Evolutionary conservation across 1,284 basidiomycete species (phyloP).

Genomic region (Ustilago shanxiensis): DNA sequence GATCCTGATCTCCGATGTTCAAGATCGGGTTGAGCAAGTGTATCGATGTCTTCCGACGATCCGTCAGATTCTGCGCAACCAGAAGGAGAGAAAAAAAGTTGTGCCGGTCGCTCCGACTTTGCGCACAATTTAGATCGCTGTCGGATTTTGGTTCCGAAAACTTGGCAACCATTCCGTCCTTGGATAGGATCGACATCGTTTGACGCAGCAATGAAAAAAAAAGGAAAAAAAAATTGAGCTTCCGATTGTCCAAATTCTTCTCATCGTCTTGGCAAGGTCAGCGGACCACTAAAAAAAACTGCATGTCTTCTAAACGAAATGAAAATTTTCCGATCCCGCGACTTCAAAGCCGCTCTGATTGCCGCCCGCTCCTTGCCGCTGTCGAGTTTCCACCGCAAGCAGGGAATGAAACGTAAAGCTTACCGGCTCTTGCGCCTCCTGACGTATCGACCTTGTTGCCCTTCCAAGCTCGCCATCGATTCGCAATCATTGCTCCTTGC

Average conservation of each 20-base stretch:
- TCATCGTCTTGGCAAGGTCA: neutral
- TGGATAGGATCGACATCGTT: neutral
- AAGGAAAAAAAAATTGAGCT: slow-evolving; percentile 1
- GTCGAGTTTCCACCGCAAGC: neutral
- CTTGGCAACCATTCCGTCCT: neutral
- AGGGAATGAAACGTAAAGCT: too few relatives aligned
- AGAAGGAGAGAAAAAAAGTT: neutral
- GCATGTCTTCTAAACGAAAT: too few relatives aligned
- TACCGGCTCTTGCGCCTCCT: neutral
- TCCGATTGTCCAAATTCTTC: slow-evolving; percentile 25
- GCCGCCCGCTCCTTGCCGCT: slow-evolving; percentile 13
- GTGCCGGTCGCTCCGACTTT: slow-evolving; percentile 17
- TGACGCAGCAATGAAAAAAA: too few relatives aligned
- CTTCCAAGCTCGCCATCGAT: neutral
- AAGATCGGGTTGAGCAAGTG: slow-evolving; percentile 1
- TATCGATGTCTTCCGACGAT: slow-evolving; percentile 1
- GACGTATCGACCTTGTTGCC: neutral
- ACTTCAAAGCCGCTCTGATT: slow-evolving; percentile 17
- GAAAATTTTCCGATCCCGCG: slow-evolving; percentile 3
- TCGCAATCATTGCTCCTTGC: neutral
- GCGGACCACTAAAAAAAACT: slow-evolving; percentile 1
- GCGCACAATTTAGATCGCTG: neutral
- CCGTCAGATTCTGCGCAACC: neutral
- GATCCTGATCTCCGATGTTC: neutral
- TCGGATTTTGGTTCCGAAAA: slow-evolving; percentile 5